Evolutionary conservation across 495 filamentous ascomycete genomes (phyloP).

Genomic region (Friedmanniomyces endolithicus): DNA sequence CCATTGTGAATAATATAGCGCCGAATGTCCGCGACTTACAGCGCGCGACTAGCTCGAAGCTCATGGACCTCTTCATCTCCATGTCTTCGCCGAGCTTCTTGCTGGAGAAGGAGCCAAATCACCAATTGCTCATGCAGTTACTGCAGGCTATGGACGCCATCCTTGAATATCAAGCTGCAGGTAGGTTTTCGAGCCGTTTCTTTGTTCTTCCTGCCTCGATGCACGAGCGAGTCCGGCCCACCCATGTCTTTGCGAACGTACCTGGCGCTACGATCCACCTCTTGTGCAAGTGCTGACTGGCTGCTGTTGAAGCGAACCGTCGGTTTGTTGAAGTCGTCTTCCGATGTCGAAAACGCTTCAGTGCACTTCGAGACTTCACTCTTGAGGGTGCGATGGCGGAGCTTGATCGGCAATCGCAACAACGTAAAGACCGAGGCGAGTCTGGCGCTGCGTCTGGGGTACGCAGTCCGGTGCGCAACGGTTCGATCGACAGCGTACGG

Average conservation of each 20-base stretch:
- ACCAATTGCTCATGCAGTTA: conserved; percentile 65
- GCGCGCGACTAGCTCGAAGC: conserved; percentile 60
- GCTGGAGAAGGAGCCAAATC: conserved; percentile 90
- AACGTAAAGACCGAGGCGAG: conserved; percentile 50
- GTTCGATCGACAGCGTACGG: conserved; percentile 59
- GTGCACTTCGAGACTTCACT: conserved; percentile 81
- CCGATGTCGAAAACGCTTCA: conserved; percentile 68
- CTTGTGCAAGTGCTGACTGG: not conserved
- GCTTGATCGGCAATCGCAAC: conserved; percentile 66
- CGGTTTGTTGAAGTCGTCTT: conserved; percentile 73
- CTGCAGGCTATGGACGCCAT: conserved; percentile 87
- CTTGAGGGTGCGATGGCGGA: conserved; percentile 92
- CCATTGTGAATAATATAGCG: conserved; percentile 85
- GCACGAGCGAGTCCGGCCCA: not conserved
- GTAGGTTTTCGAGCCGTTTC: conserved; percentile 35
- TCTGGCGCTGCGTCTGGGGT: conserved; percentile 25
- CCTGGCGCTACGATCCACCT: not conserved
- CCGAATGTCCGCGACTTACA: conserved; percentile 69
- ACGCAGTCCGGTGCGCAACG: conserved; percentile 39
- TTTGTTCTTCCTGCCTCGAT: not conserved
- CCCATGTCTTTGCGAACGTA: not conserved
- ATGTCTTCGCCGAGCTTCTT: conserved; percentile 94
- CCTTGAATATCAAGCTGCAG: conserved; percentile 78
- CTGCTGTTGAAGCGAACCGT: conserved; percentile 52
- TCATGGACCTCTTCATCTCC: conserved; percentile 79